Evolutionary conservation across 345 rosid genomes (phyloP).

Genomic region (Populus simonii): DNA sequence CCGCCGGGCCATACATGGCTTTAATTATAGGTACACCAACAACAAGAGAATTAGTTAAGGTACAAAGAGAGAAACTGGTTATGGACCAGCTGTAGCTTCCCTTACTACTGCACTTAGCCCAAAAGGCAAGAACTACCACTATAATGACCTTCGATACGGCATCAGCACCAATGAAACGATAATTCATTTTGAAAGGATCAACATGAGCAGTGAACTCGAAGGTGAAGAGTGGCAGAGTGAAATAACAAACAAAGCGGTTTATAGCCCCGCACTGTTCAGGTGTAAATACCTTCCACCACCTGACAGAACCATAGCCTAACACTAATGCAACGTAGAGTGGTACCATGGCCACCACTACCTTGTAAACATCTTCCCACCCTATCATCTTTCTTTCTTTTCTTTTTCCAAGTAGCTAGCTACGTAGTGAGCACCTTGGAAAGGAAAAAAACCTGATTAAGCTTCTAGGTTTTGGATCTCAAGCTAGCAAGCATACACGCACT

Average conservation of each 20-base stretch:
- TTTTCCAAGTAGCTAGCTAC: background rate
- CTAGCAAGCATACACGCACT: background rate
- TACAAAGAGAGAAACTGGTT: constrained; percentile 66
- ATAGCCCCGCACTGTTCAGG: constrained; percentile 77
- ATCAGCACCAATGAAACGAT: constrained; percentile 56
- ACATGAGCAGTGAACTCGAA: constrained; percentile 67
- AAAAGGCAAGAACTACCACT: constrained; percentile 47
- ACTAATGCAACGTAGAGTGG: constrained; percentile 76
- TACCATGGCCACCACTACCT: constrained; percentile 70
- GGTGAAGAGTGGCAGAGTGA: constrained; percentile 78
- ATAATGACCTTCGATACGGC: constrained; percentile 61
- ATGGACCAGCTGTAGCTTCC: constrained; percentile 80
- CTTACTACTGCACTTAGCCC: constrained; percentile 63
- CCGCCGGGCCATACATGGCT: constrained; percentile 73
- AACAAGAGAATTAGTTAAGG: constrained; percentile 63
- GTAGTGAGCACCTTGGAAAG: background rate
- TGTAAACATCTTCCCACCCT: constrained; percentile 70
- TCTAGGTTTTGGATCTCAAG: background rate
- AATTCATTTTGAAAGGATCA: constrained; percentile 76
- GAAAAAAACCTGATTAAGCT: background rate
- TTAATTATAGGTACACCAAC: constrained; percentile 67
- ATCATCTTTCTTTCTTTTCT: constrained; percentile 45
- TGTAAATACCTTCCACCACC: constrained; percentile 78
- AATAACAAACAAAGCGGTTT: constrained; percentile 71
- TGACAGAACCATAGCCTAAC: constrained; percentile 81